Evolutionary conservation across 1,139 yeast genomes (phyloP).

Genomic region (Pichia sp.): DNA sequence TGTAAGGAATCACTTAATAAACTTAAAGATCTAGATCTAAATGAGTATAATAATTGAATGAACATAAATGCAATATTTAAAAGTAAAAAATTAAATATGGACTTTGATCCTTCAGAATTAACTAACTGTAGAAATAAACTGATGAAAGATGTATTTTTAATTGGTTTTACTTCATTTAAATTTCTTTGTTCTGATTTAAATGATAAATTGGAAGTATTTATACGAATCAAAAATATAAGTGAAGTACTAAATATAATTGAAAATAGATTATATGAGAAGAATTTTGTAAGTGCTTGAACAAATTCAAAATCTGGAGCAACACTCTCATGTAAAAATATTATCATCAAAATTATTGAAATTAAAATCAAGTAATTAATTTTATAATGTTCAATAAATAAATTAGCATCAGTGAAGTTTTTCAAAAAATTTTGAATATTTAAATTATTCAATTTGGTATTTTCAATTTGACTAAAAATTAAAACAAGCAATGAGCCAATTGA

Average conservation of each 20-base stretch:
- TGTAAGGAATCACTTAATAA: conserved; percentile 88
- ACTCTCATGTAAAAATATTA: conserved; percentile 19
- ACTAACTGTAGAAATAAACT: conserved; percentile 37
- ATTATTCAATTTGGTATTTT: conserved; percentile 12
- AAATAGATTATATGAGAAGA: conserved; percentile 10
- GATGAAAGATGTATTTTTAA: conserved; percentile 13
- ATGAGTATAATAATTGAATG: conserved; percentile 83
- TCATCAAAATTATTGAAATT: conserved; percentile 20
- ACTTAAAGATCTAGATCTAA: conserved; percentile 88
- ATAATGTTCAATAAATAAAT: conserved; percentile 21
- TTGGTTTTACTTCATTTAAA: background rate
- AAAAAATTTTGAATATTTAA: conserved; percentile 9
- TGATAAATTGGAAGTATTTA: too few species aligned
- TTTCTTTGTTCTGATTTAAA: too few species aligned
- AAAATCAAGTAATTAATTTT: conserved; percentile 22
- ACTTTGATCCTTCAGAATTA: conserved; percentile 68
- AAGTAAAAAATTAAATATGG: conserved; percentile 80
- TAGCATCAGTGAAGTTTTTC: conserved; percentile 19
- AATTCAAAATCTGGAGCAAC: conserved; percentile 6
- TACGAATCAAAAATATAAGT: conserved; percentile 10
- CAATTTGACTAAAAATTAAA: conserved; percentile 25
- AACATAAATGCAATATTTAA: conserved; percentile 91
- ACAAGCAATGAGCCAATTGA: conserved; percentile 26
- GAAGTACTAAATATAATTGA: conserved; percentile 15
- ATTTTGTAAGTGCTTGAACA: background rate